phyloP scores from a whole-genome alignment of 441 rosid species.

The Macaranga tanarius region DNA sequence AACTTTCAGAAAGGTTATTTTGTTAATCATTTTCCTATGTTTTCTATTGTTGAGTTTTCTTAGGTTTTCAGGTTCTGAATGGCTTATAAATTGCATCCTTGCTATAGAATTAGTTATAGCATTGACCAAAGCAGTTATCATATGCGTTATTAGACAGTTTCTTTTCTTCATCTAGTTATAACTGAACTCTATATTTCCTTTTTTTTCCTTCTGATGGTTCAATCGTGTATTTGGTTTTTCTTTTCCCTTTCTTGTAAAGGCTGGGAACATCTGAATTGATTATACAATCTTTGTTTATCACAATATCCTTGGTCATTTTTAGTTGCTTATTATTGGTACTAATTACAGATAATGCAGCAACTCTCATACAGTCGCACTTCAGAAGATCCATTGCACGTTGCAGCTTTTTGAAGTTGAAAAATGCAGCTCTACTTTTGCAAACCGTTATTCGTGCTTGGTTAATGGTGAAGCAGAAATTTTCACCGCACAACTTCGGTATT shows the following conservation, averaged over 20 bases:
- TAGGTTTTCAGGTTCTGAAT: neutral
- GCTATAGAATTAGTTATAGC: neutral
- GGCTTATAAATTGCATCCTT: neutral
- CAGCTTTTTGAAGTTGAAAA: slow-evolving; percentile 48
- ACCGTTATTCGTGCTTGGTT: slow-evolving; percentile 59
- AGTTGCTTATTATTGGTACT: slow-evolving; percentile 7
- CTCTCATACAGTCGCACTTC: slow-evolving; percentile 57
- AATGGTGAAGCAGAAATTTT: slow-evolving; percentile 42
- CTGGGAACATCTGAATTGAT: neutral
- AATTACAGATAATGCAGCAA: slow-evolving; percentile 60
- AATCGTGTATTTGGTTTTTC: neutral
- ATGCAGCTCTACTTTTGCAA: slow-evolving; percentile 54
- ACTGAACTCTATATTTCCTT: neutral
- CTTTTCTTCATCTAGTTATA: neutral
- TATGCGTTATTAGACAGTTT: neutral
- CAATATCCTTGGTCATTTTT: neutral
- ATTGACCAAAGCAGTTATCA: neutral
- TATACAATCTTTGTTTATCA: too few species aligned
- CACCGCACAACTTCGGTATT: slow-evolving; percentile 24
- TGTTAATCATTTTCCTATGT: neutral
- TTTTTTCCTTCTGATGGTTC: neutral
- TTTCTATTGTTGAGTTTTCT: neutral
- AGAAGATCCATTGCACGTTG: slow-evolving; percentile 47
- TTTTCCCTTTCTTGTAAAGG: neutral
- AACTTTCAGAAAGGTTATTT: slow-evolving; percentile 48